Conservation (phyloP, 2,329 filamentous ascomycete genomes). For the Cladobotryum protrusum region DNA sequence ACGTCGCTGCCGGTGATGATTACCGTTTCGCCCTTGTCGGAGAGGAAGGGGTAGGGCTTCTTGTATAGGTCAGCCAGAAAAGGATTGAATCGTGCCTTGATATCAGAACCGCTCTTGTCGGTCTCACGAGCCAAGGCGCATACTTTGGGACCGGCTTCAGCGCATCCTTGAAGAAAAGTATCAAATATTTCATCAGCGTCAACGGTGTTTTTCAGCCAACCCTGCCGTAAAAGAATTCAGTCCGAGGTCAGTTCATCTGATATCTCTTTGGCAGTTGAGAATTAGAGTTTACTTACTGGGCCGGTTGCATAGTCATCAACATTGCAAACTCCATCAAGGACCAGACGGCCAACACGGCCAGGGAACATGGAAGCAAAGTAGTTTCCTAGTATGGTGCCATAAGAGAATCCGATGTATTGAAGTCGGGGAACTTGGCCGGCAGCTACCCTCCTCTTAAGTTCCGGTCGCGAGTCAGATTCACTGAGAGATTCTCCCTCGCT, state of each 20-base stretch:
- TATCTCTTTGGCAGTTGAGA: not conserved
- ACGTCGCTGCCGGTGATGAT: constrained; percentile 29
- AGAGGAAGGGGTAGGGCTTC: constrained; percentile 20
- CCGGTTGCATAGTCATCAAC: constrained; percentile 29
- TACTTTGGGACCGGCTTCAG: constrained; percentile 16
- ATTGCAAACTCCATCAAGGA: constrained; percentile 35
- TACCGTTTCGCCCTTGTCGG: constrained; percentile 15
- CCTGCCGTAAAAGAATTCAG: constrained; percentile 13
- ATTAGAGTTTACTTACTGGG: constrained; percentile 20
- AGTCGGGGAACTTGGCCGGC: constrained; percentile 19
- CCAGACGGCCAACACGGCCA: constrained; percentile 33
- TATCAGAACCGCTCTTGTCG: constrained; percentile 23
- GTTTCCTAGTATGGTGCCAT: constrained; percentile 32
- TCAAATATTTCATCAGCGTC: constrained; percentile 32
- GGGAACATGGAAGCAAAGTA: constrained; percentile 32
- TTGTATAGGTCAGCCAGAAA: constrained; percentile 25
- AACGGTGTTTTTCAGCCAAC: constrained; percentile 30
- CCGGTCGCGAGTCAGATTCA: not conserved
- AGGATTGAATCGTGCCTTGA: constrained; percentile 26
- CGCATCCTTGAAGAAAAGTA: constrained; percentile 32
- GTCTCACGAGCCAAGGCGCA: constrained; percentile 24
- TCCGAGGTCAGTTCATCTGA: not conserved
- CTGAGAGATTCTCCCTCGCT: not conserved
- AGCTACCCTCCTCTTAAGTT: constrained; percentile 13
- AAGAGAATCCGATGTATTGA: constrained; percentile 47